These are phyloP conservation scores for Terana coerulea DNA, from an alignment of 768 basidiomycete genomes.

Conservation along the genomic window DNA sequence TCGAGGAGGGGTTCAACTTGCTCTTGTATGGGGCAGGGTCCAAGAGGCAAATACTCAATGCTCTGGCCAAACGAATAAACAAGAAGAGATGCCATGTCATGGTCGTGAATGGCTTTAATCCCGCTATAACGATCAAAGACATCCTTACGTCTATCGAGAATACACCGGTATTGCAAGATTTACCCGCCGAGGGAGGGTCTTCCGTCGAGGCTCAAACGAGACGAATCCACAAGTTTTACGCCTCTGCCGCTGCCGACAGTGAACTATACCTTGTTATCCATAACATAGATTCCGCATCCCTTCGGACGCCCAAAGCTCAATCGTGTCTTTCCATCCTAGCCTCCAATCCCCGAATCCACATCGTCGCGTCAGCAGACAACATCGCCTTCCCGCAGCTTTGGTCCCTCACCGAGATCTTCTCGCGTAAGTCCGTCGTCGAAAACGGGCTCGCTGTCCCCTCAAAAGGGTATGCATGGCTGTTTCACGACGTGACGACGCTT, in stretches of 20 bases:
- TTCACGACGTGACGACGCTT: constrained; percentile 91
- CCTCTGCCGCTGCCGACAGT: constrained; percentile 34
- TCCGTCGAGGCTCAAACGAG: constrained; percentile 41
- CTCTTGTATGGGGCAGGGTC: constrained; percentile 89
- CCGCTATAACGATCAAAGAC: constrained; percentile 64
- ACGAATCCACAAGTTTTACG: constrained; percentile 64
- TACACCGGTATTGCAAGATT: constrained; percentile 35
- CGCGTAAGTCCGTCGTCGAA: constrained; percentile 24
- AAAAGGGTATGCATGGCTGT: constrained; percentile 68
- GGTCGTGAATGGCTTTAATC: constrained; percentile 75
- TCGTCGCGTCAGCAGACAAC: constrained; percentile 86
- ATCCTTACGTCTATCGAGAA: constrained; percentile 39
- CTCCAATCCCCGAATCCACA: constrained; percentile 69
- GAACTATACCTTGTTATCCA: constrained; percentile 78
- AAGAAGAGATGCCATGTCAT: constrained; percentile 38
- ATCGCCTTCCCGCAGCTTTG: constrained; percentile 82
- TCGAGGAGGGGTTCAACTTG: constrained; percentile 82
- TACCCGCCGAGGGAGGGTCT: constrained; percentile 18
- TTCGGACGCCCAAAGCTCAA: constrained; percentile 63
- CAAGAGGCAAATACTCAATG: constrained; percentile 73
- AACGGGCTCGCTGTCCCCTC: constrained; percentile 5
- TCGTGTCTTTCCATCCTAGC: constrained; percentile 71
- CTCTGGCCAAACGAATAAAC: constrained; percentile 46
- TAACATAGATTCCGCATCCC: constrained; percentile 76
- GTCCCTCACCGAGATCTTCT: constrained; percentile 60